Evolutionary conservation across 306 rosid genomes (phyloP).

Genomic region (Acacia acuminata): DNA sequence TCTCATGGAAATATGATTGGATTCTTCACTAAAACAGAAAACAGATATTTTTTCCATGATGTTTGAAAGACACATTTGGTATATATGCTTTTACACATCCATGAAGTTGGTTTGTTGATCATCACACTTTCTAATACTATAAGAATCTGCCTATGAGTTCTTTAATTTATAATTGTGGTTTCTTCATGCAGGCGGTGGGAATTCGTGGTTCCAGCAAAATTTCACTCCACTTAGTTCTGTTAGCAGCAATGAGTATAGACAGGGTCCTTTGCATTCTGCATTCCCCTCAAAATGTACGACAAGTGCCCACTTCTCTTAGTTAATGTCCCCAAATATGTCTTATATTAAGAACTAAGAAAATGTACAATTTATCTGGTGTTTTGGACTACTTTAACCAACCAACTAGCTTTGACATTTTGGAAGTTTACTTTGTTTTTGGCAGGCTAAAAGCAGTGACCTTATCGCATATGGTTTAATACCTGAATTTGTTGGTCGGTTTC

Average conservation of each 20-base stretch:
- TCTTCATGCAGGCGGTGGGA: slow-evolving; percentile 61
- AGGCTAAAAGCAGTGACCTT: too few relatives aligned
- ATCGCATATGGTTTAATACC: too few relatives aligned
- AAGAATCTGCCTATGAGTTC: neutral
- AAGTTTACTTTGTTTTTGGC: too few relatives aligned
- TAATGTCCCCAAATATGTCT: too few relatives aligned
- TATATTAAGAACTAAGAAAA: neutral
- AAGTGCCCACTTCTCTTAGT: neutral
- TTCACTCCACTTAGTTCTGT: slow-evolving; percentile 24
- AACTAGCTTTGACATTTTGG: too few relatives aligned
- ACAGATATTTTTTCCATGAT: neutral
- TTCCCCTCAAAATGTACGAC: slow-evolving; percentile 69
- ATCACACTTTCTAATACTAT: neutral
- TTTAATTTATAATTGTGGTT: neutral
- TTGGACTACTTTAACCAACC: too few relatives aligned
- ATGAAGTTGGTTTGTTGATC: neutral
- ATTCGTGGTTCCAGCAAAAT: slow-evolving; percentile 67
- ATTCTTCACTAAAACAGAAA: neutral
- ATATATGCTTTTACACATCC: neutral
- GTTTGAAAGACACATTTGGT: neutral
- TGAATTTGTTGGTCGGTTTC: too few relatives aligned
- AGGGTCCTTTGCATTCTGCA: slow-evolving; percentile 46
- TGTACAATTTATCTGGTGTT: neutral
- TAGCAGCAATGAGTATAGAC: slow-evolving; percentile 34
- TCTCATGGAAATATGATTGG: neutral